These are phyloP conservation scores for Aspergillus conjunctus DNA, from an alignment of 495 filamentous ascomycete species.

Conservation along the genomic window DNA sequence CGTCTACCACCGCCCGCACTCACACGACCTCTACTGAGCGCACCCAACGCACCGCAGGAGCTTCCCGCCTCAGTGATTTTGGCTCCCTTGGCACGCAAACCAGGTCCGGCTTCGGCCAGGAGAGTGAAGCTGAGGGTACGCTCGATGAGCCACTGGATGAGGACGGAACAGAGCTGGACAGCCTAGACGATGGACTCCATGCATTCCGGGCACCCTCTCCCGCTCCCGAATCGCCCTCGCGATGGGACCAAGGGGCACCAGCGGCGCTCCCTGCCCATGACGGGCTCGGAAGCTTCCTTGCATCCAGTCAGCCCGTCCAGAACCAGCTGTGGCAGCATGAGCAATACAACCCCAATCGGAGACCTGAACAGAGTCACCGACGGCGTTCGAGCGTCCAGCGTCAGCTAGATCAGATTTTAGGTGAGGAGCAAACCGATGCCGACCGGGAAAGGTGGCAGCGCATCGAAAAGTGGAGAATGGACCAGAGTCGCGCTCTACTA, in stretches of 20 bases:
- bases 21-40: conserved; percentile 72
- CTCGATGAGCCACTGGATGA: conserved; percentile 62
- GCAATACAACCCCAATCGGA: conserved; percentile 70
- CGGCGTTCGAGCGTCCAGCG: conserved; percentile 63
- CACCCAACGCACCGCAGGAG: conserved; percentile 70
- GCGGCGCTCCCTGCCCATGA: conserved; percentile 87
- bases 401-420: conserved; percentile 64
- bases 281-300: conserved; percentile 81
- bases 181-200: conserved; percentile 84
- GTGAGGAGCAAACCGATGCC: conserved; percentile 57
- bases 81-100: conserved; percentile 75
- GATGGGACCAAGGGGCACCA: conserved; percentile 53
- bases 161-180: conserved; percentile 76
- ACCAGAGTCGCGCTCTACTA: conserved; percentile 81
- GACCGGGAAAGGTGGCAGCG: conserved; percentile 70
- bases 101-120: conserved; percentile 48
- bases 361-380: conserved; percentile 37
- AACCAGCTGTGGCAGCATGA: conserved; percentile 87
- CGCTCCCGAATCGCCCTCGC: conserved; percentile 48
- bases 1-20: conserved; percentile 62
- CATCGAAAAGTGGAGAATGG: conserved; percentile 89
- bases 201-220: conserved; percentile 73
- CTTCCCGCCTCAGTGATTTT: conserved; percentile 80
- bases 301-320: conserved; percentile 59
- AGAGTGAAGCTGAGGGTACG: conserved; percentile 49